Percentiles rank a stretch among this genome's conserved stretches.
These are phyloP conservation scores for Wickerhamomyces kurtzmanii DNA, from an alignment of 805 yeast genomes.

Conservation along the genomic window DNA sequence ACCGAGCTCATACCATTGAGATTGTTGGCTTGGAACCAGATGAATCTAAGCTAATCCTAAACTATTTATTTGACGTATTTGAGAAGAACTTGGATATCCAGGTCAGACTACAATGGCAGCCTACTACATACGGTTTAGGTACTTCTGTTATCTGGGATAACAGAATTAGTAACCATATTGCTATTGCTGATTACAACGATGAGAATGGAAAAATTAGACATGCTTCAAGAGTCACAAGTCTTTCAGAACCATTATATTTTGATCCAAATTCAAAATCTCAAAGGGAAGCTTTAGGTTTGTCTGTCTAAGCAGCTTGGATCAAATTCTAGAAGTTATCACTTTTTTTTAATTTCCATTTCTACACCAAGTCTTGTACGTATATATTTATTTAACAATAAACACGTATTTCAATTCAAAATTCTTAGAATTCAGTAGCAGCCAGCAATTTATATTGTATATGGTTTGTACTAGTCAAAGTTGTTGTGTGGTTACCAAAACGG, in stretches of 20 bases:
- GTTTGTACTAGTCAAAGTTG: no score
- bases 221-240: constrained; percentile 33
- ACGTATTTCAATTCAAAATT: no score
- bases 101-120: constrained; percentile 43
- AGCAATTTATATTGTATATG: no score
- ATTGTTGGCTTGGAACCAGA: constrained; percentile 40
- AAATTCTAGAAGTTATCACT: no score
- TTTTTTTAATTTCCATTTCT: no score
- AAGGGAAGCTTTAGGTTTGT: constrained; percentile 35
- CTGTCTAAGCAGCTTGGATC: no score
- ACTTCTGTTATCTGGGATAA: constrained; percentile 42
- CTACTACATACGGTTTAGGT: constrained; percentile 29
- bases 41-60: constrained; percentile 35
- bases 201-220: constrained; percentile 20
- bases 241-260: constrained; percentile 36
- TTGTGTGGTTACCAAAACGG: no score
- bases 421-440: no score
- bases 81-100: constrained; percentile 45
- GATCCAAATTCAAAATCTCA: constrained; percentile 37
- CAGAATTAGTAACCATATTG: constrained; percentile 33
- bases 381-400: no score
- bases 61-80: constrained; percentile 30
- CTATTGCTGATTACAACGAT: constrained; percentile 29
- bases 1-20: constrained; percentile 34
- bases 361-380: no score